Percentiles rank a stretch among this genome's conserved stretches.
Conservation (phyloP, 1,284 basidiomycete genomes). For the Cutaneotrichosporon cutaneum region DNA sequence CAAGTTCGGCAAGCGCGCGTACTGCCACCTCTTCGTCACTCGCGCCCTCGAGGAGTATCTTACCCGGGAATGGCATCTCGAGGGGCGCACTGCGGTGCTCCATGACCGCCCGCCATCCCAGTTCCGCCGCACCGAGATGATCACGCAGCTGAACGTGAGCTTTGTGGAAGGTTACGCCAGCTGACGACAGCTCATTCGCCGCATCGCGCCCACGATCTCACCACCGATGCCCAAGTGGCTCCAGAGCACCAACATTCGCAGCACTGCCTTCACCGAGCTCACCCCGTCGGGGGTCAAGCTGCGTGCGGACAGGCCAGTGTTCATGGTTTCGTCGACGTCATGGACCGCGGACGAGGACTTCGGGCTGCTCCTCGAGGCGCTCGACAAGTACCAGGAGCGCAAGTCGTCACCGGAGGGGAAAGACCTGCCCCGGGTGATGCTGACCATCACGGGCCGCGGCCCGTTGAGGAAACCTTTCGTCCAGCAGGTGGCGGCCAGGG, state of each 20-base stretch:
- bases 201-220: slow-evolving; percentile 50
- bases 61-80: slow-evolving; percentile 69
- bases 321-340: slow-evolving; percentile 88
- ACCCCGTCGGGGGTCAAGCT: slow-evolving; percentile 45
- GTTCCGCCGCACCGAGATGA: slow-evolving; percentile 68
- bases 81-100: slow-evolving; percentile 74
- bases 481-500: slow-evolving; percentile 61
- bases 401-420: slow-evolving; percentile 18
- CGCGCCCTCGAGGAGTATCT: slow-evolving; percentile 76
- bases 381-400: slow-evolving; percentile 58
- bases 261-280: slow-evolving; percentile 35
- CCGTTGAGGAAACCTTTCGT: slow-evolving; percentile 74
- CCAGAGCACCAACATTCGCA: slow-evolving; percentile 37
- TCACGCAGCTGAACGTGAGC: slow-evolving; percentile 64
- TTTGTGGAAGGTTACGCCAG: slow-evolving; percentile 6
- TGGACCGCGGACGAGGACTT: slow-evolving; percentile 99
- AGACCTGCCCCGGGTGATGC: slow-evolving; percentile 69
- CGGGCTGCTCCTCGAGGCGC: slow-evolving; percentile 70
- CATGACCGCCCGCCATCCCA: slow-evolving; percentile 83
- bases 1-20: slow-evolving; percentile 73
- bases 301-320: slow-evolving; percentile 71
- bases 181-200: slow-evolving; percentile 59
- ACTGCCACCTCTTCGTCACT: slow-evolving; percentile 93
- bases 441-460: slow-evolving; percentile 91
- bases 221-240: slow-evolving; percentile 44